Evolutionary conservation across 2,329 filamentous ascomycete genomes (phyloP).

Genomic region (Cordyceps javanica): DNA sequence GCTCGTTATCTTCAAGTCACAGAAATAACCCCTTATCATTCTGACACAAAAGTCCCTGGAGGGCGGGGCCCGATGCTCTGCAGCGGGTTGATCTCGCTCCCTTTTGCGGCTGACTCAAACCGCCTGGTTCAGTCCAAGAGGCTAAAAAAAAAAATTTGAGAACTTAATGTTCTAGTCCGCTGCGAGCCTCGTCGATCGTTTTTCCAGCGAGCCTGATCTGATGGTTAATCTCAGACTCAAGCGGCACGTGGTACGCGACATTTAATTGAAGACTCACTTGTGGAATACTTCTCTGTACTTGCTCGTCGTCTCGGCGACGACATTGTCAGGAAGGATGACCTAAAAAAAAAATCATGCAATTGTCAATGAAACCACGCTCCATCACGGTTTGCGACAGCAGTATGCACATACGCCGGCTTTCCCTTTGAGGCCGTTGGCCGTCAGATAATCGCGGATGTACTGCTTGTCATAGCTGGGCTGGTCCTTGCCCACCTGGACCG

Average conservation of each 20-base stretch:
- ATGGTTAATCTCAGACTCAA: background rate
- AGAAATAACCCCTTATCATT: background rate
- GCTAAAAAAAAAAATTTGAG: too few relatives aligned
- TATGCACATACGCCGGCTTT: conserved; percentile 16
- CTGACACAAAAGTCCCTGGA: background rate
- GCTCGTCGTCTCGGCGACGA: conserved; percentile 61
- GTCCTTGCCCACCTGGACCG: conserved; percentile 59
- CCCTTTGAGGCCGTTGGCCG: conserved; percentile 52
- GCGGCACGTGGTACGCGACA: too few relatives aligned
- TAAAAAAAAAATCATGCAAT: background rate
- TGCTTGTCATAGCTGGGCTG: conserved; percentile 91
- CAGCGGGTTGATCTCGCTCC: background rate
- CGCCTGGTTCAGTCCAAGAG: background rate
- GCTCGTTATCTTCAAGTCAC: background rate
- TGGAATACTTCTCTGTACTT: conserved; percentile 71
- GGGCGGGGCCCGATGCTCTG: background rate
- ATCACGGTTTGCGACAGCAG: background rate
- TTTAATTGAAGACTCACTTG: background rate
- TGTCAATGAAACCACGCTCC: background rate
- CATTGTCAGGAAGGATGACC: conserved; percentile 57
- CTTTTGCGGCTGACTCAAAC: background rate
- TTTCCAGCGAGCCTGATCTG: conserved; percentile 13
- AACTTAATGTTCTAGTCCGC: conserved; percentile 16
- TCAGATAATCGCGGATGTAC: conserved; percentile 76
- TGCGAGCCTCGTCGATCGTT: conserved; percentile 14